These are phyloP conservation scores for Rhodomyrtus tomentosa DNA, from an alignment of 345 rosid species.

Conservation along the genomic window DNA sequence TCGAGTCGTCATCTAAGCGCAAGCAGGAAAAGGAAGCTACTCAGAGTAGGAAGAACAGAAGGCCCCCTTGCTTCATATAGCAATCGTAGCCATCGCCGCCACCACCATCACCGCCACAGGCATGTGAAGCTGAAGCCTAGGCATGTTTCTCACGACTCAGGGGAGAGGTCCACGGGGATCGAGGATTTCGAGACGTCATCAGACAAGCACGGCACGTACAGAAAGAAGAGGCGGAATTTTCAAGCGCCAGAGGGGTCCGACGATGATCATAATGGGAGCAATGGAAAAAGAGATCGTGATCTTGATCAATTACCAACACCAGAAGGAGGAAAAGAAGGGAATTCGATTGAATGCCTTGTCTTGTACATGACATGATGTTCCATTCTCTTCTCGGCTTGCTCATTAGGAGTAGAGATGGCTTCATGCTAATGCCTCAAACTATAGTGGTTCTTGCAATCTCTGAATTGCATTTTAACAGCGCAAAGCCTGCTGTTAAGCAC, in stretches of 20 bases:
- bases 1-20: too few relatives aligned
- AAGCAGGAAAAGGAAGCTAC: conserved; percentile 11
- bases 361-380: not conserved
- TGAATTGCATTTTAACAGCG: not conserved
- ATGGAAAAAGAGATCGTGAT: too few relatives aligned
- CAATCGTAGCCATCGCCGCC: not conserved
- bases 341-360: not conserved
- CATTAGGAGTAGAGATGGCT: not conserved
- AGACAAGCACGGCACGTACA: not conserved
- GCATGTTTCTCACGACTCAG: conserved; percentile 17
- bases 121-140: conserved; percentile 22
- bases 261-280: not conserved
- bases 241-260: conserved; percentile 12
- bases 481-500: not conserved
- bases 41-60: not conserved
- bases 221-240: conserved; percentile 2
- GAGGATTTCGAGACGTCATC: conserved; percentile 20
- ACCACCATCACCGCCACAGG: conserved; percentile 5
- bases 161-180: conserved; percentile 28
- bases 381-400: not conserved
- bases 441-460: not conserved
- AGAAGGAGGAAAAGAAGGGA: not conserved
- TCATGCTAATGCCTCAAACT: not conserved
- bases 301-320: not conserved
- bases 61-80: not conserved